Evolutionary conservation across 352 stramenopile genomes (phyloP).

Genomic region (Pythium pyrilobum): DNA sequence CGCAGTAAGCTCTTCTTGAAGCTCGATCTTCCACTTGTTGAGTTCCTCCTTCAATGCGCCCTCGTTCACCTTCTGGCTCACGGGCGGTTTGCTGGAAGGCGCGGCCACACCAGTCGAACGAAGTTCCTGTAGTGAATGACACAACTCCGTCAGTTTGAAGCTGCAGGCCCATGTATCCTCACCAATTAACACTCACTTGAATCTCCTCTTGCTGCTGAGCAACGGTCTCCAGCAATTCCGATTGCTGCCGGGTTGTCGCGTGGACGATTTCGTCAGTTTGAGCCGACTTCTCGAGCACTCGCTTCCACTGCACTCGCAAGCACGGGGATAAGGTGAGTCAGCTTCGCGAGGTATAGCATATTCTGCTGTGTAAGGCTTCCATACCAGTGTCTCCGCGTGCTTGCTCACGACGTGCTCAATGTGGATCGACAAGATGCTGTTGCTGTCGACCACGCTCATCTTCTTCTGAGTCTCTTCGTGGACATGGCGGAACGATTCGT

Average conservation of each 20-base stretch:
- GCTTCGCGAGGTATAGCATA: too few relatives aligned
- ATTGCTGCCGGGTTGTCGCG: background rate
- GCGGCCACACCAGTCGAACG: background rate
- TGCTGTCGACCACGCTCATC: slow-evolving; percentile 50
- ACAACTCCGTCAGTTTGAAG: too few relatives aligned
- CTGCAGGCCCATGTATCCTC: background rate
- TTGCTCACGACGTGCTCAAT: slow-evolving; percentile 64
- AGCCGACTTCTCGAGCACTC: slow-evolving; percentile 32
- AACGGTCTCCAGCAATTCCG: slow-evolving; percentile 8
- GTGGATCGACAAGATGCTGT: slow-evolving; percentile 54
- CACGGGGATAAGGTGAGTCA: too few relatives aligned
- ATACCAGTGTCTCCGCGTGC: slow-evolving; percentile 58
- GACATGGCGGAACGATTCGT: slow-evolving; percentile 48
- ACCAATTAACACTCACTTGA: slow-evolving; percentile 1
- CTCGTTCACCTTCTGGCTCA: slow-evolving; percentile 3
- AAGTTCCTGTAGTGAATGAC: background rate
- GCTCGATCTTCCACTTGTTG: slow-evolving; percentile 21
- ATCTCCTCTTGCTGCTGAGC: slow-evolving; percentile 15
- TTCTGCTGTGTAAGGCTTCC: too few relatives aligned
- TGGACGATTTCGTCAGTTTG: slow-evolving; percentile 11
- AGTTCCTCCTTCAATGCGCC: slow-evolving; percentile 23
- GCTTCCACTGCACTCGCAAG: slow-evolving; percentile 35
- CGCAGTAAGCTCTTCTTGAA: slow-evolving; percentile 31
- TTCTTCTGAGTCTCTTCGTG: slow-evolving; percentile 55
- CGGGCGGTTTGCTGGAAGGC: background rate